These are phyloP conservation scores for Stagonosporopsis rhizophila DNA, from an alignment of 2,329 filamentous ascomycete genomes.

Conservation along the genomic window DNA sequence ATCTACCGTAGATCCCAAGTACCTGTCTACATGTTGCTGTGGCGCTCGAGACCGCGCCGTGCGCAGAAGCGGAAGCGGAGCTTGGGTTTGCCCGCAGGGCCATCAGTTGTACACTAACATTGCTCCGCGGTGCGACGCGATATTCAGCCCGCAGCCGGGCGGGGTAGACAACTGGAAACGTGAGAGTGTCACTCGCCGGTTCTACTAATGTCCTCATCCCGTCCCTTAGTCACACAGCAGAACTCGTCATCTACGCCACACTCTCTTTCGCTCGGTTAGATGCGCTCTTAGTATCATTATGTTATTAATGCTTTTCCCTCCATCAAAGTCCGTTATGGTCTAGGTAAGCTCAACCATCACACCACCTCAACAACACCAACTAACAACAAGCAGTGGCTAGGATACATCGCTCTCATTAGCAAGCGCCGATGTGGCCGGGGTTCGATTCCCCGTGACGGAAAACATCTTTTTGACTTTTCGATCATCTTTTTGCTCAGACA, in stretches of 20 bases:
- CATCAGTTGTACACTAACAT: background rate
- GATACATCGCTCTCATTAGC: constrained; percentile 15
- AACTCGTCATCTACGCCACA: too few species aligned
- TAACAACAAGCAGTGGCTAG: constrained; percentile 7
- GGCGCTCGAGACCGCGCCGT: background rate
- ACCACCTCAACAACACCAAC: background rate
- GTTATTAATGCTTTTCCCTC: background rate
- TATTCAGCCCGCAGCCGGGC: background rate
- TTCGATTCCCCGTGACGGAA: constrained; percentile 18
- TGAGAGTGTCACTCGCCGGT: too few species aligned
- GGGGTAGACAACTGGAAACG: background rate
- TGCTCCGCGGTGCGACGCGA: background rate
- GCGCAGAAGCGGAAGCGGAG: background rate
- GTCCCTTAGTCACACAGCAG: too few species aligned
- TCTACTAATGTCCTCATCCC: too few species aligned
- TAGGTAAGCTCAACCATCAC: background rate
- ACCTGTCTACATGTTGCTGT: background rate
- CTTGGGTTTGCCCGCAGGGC: background rate
- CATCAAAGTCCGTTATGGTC: constrained; percentile 5
- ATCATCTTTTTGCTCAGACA: too few species aligned
- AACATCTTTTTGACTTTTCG: background rate
- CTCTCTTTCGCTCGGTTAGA: too few species aligned
- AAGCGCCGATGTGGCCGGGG: constrained; percentile 16
- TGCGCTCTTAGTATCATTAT: too few species aligned
- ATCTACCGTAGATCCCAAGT: background rate